Evolutionary conservation across 176 grass and related monocot genomes (phyloP).

Genomic region (Luzula sylvatica): DNA sequence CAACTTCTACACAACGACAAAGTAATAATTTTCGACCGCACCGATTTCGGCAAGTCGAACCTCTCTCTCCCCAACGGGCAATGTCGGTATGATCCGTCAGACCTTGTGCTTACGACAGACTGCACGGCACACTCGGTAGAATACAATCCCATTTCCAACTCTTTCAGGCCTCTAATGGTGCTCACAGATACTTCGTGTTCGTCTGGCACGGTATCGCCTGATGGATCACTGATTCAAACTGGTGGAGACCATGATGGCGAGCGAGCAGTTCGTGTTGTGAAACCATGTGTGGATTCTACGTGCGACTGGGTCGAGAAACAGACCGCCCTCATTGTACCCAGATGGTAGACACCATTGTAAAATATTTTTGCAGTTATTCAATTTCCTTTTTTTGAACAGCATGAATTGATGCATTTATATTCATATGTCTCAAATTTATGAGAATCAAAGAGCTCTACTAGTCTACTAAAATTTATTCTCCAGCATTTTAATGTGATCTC

Average conservation of each 20-base stretch:
- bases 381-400: too few species aligned
- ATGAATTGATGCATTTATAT: too few species aligned
- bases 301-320: conserved; percentile 65
- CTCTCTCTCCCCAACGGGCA: conserved; percentile 46
- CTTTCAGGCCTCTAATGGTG: conserved; percentile 33
- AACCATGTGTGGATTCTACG: conserved; percentile 17
- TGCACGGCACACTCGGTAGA: conserved; percentile 71
- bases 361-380: too few species aligned
- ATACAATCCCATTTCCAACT: conserved; percentile 39
- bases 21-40: conserved; percentile 70
- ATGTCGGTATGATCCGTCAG: conserved; percentile 48
- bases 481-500: too few species aligned
- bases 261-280: conserved; percentile 44
- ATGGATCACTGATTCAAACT: conserved; percentile 68
- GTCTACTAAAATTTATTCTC: too few species aligned
- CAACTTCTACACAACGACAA: conserved; percentile 74
- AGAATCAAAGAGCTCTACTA: too few species aligned
- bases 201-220: conserved; percentile 51
- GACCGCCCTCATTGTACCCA: conserved; percentile 34
- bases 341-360: conserved; percentile 26
- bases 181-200: conserved; percentile 86
- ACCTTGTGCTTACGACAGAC: conserved; percentile 34
- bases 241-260: conserved; percentile 65
- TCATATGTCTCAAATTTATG: too few species aligned
- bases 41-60: conserved; percentile 64